Percentiles rank a stretch among this genome's conserved stretches.
These are phyloP conservation scores for Thermomyces lanuginosus DNA, from an alignment of 2,329 filamentous ascomycete species.

Conservation along the genomic window DNA sequence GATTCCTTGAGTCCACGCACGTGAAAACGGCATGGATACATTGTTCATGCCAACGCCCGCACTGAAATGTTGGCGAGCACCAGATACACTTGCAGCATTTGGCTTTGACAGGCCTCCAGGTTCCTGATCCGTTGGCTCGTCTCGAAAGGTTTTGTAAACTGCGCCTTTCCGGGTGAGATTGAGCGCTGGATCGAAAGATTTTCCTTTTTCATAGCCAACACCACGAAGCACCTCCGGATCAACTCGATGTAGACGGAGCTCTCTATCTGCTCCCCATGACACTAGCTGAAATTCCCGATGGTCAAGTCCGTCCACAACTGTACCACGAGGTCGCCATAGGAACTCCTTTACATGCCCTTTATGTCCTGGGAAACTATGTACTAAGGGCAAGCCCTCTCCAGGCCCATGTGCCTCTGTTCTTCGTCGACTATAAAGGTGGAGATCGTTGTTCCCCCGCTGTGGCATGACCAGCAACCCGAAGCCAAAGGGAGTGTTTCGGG, in stretches of 20 bases:
- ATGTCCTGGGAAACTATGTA: slow-evolving; percentile 39
- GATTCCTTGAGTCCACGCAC: slow-evolving; percentile 26
- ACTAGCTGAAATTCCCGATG: slow-evolving; percentile 83
- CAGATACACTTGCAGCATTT: slow-evolving; percentile 39
- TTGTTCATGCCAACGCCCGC: slow-evolving; percentile 31
- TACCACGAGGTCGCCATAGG: slow-evolving; percentile 67
- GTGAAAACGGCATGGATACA: slow-evolving; percentile 39
- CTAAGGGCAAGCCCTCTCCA: slow-evolving; percentile 24
- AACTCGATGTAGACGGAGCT: slow-evolving; percentile 62
- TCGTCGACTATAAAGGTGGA: slow-evolving; percentile 67
- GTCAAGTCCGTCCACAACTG: slow-evolving; percentile 52
- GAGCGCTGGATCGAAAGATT: slow-evolving; percentile 45
- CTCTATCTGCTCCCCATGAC: slow-evolving; percentile 78
- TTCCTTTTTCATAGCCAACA: slow-evolving; percentile 59
- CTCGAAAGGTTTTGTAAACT: slow-evolving; percentile 68
- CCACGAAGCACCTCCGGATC: slow-evolving; percentile 46
- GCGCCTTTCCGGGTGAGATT: slow-evolving; percentile 70
- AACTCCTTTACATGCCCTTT: slow-evolving; percentile 69
- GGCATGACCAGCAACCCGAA: slow-evolving; percentile 79
- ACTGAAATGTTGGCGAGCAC: slow-evolving; percentile 10
- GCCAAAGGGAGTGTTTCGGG: slow-evolving; percentile 80
- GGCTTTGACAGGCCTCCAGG: no score
- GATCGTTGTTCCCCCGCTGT: slow-evolving; percentile 66
- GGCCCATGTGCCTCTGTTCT: slow-evolving; percentile 23
- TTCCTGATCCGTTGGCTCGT: slow-evolving; percentile 44